A percentile compares a stretch with the other conserved stretches of the same genome.
phyloP scores from a whole-genome alignment of 1,139 yeast genomes.

The Yamadazyma atlantica region DNA sequence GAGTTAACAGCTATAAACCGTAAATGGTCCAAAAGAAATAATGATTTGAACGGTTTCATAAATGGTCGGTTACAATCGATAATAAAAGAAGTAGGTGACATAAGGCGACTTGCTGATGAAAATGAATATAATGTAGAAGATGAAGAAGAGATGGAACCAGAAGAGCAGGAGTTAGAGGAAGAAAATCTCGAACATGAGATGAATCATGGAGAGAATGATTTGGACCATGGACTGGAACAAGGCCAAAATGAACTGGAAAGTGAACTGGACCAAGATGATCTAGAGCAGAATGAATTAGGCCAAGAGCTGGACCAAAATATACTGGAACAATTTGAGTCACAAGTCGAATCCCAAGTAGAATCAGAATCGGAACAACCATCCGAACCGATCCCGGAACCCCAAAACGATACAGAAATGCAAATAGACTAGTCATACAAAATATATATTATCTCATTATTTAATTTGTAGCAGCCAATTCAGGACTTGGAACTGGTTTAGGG shows the following conservation, averaged over 20 bases:
- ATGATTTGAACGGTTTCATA: slow-evolving; percentile 38
- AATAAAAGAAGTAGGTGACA: slow-evolving; percentile 21
- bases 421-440: slow-evolving; percentile 1
- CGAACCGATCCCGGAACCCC: slow-evolving; percentile 9
- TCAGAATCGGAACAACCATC: slow-evolving; percentile 8
- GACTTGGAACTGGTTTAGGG: slow-evolving; percentile 14
- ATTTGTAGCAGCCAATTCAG: slow-evolving; percentile 13
- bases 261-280: slow-evolving; percentile 11
- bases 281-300: neutral
- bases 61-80: slow-evolving; percentile 24
- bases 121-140: slow-evolving; percentile 11
- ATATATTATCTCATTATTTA: slow-evolving; percentile 1
- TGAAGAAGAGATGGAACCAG: slow-evolving; percentile 11
- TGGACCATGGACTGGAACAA: slow-evolving; percentile 4
- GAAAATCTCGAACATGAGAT: slow-evolving; percentile 1
- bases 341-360: slow-evolving; percentile 8
- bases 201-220: neutral
- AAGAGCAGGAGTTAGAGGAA: slow-evolving; percentile 4
- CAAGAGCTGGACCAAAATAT: slow-evolving; percentile 3
- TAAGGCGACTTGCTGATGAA: slow-evolving; percentile 14
- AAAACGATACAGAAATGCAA: slow-evolving; percentile 8
- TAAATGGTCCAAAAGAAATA: slow-evolving; percentile 44
- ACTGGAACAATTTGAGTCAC: slow-evolving; percentile 10
- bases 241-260: slow-evolving; percentile 4
- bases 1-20: slow-evolving; percentile 32